Base-by-base conservation (phyloP, 805 yeast species). In the baker's yeast (Saccharomyces cerevisiae) region DNA sequence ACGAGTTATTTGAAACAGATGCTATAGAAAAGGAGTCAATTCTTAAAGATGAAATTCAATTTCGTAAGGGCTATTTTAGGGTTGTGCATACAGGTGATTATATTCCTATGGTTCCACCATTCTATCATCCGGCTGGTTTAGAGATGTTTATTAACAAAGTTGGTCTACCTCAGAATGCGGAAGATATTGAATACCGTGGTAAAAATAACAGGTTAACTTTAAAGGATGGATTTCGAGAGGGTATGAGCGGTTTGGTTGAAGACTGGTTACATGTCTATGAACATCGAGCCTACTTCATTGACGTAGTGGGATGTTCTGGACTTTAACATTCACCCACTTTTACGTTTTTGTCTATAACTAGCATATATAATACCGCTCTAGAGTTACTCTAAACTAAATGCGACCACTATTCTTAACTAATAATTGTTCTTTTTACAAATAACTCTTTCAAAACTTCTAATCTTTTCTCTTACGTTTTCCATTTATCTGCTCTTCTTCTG, bases 101-200 rank as follows among this genome's bases (percentile, higher is more conserved):
- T 27, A 81, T 86, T 24, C 85, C 89, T 0, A 61, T 69, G 54
- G 67, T 84, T 27, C 91, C 90, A 4, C 83, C 85, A 9, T 70
- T 75, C 1, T 72, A 71, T 28, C 58, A 72, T 51, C 83, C 80
- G 51, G 74, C 77, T 2, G 88, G 88, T 0, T 71, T 75, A 48
- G 81, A 82, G 57, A 73, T 81, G 46, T 68, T 67, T 48, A 79
- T 82, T 14, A 61, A 66, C 17, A 74, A 75, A 54, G 61, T 55
- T n/a, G 58, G 67, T 24, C 41, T 70, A 10, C 75, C 75, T 0
- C 75, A 71, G 54, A 36, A 36, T 4, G 55, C 57, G 2, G 49
- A 54, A 5, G 72, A 69, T 53, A 41, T 68, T 13, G 59, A 57
- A 26, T 69, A 68, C 48, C 52, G 54, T 30, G 73, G 71, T 2